Base-by-base conservation (phyloP, 2,329 filamentous ascomycete genomes). In the Colletotrichum destructivum region DNA sequence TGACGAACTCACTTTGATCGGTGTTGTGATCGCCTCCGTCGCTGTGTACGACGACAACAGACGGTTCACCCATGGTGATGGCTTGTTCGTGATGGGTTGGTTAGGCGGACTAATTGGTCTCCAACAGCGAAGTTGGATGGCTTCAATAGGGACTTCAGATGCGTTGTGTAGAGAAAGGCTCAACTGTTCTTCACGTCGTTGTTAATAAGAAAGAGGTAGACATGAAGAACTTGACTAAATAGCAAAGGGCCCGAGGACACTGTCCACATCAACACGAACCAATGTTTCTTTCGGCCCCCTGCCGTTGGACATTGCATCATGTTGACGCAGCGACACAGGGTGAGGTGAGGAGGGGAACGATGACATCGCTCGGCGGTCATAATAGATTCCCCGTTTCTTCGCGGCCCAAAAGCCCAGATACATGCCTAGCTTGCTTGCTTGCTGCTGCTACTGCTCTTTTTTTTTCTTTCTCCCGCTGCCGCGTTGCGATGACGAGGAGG, bases 61-160 rank as follows among this genome's bases (percentile, higher is more conserved):
- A 52, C 3, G 61, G 61, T 21, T 63, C 61, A 31, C 44, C 61
- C 61, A 63, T 63, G 35, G 11, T 18, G n/a, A 21, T 26, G n/a
- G 12, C 13, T 15, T 54, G 46, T 7, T 13, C 1, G 1, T 31
- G 7, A 31, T 31, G 31, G 23, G 21, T 15, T 63, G 46, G 5
- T 13, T 42, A 26, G 5, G 31, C 11, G 47, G 1, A 31, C 21
- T 40, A 12, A 18, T 2, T 4, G 12, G 13, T n/a, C 13, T 21
- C 21, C 9, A 4, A 2, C 26, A 11, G 23, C 5, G 16, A 2
- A 35, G 18, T 31, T 60, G 1, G 8, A 31, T 31, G 31, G 18
- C 7, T 54, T n/a, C 51, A 2, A 31, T 31, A 9, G 1, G 31
- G 31, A 31, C 31, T 31, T 31, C 31, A 31, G 31, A 31, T 31